These are phyloP conservation scores for Colletotrichum kahawae DNA, from an alignment of 2,329 filamentous ascomycete genomes.

Conservation along the genomic window DNA sequence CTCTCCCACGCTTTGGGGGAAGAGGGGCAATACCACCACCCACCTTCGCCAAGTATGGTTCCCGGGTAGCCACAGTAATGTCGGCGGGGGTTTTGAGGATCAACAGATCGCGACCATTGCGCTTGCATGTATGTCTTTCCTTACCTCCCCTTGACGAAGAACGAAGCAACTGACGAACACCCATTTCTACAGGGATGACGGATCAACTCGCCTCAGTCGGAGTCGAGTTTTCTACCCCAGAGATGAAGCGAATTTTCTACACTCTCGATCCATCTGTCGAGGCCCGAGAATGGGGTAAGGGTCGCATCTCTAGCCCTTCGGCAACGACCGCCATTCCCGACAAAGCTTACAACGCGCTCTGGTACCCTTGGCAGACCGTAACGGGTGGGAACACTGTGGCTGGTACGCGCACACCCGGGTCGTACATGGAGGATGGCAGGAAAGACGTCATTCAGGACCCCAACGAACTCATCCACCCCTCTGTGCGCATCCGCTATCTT, in stretches of 20 bases:
- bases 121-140: conserved; percentile 21
- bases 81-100: conserved; percentile 59
- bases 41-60: conserved; percentile 49
- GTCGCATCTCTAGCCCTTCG: conserved; percentile 22
- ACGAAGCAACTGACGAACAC: no score
- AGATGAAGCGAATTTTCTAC: conserved; percentile 26
- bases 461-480: conserved; percentile 34
- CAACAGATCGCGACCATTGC: conserved; percentile 28
- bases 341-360: not conserved
- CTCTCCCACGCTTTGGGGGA: conserved; percentile 32
- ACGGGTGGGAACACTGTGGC: not conserved
- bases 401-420: conserved; percentile 26
- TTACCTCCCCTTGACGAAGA: not conserved
- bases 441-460: not conserved
- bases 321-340: conserved; percentile 8
- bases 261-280: conserved; percentile 8
- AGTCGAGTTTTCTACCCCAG: conserved; percentile 26
- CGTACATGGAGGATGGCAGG: conserved; percentile 25
- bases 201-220: conserved; percentile 28
- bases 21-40: conserved; percentile 16
- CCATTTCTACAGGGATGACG: conserved; percentile 22
- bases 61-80: conserved; percentile 64
- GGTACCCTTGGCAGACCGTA: conserved; percentile 2
- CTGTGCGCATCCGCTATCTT: conserved; percentile 36
- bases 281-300: conserved; percentile 23